phyloP scores from a whole-genome alignment of 2,329 filamentous ascomycete genomes.

The Colletotrichum musicola region DNA sequence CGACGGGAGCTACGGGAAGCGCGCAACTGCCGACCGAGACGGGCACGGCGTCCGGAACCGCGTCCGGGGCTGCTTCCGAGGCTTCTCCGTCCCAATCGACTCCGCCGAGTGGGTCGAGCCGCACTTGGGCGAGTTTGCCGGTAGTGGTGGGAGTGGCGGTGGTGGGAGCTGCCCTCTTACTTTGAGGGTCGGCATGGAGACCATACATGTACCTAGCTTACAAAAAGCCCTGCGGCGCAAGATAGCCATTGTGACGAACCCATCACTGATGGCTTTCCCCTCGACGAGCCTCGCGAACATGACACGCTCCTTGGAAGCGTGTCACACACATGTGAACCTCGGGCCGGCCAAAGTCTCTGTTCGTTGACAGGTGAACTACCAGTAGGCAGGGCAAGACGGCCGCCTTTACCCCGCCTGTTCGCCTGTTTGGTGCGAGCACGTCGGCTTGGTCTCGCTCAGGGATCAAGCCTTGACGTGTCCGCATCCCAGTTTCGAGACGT shows the following conservation, averaged over 20 bases:
- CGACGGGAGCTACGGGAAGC: background rate
- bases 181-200: background rate
- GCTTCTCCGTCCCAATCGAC: constrained; percentile 9
- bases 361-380: constrained; percentile 12
- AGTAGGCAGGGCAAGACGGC: background rate
- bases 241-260: background rate
- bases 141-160: background rate
- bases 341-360: constrained; percentile 10
- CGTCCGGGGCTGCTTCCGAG: background rate
- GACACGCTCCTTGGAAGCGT: background rate
- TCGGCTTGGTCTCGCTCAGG: background rate
- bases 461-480: constrained; percentile 8
- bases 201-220: background rate
- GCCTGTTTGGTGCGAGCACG: constrained; percentile 3
- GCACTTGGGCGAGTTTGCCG: background rate
- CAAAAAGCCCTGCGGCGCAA: too few relatives aligned
- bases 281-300: too few relatives aligned
- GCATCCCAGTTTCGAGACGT: constrained; percentile 20
- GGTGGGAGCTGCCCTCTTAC: background rate
- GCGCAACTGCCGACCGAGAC: constrained; percentile 12
- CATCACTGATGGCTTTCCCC: background rate
- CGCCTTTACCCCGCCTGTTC: constrained; percentile 29
- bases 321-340: constrained; percentile 25
- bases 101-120: constrained; percentile 12
- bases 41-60: background rate